Percentiles rank a stretch among this genome's conserved stretches.
Evolutionary conservation across 73 alveolate species (phyloP).

Genomic region (Tetrahymena thermophila): DNA sequence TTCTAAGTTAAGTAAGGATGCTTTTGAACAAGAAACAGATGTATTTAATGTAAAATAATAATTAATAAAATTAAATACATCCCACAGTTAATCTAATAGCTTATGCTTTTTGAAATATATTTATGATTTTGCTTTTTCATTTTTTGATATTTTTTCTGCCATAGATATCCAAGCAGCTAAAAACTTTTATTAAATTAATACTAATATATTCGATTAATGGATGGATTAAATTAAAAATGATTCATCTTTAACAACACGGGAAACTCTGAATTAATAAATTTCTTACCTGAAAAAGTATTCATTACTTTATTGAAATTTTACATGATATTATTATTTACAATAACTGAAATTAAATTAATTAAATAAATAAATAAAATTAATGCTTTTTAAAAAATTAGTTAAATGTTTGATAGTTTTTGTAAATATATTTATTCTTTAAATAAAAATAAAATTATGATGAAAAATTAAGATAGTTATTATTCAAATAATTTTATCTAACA

Average conservation of each 20-base stretch:
- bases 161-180: not conserved
- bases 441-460: too few species aligned
- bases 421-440: too few species aligned
- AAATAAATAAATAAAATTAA: too few species aligned
- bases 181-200: not conserved
- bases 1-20: too few species aligned
- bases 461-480: too few species aligned
- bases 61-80: too few species aligned
- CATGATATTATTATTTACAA: too few species aligned
- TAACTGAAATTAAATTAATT: too few species aligned
- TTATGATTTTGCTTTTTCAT: not conserved
- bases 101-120: not conserved
- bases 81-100: not conserved
- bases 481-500: too few species aligned
- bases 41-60: not conserved
- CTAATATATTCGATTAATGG: not conserved
- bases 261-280: not conserved
- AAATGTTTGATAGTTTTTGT: too few species aligned
- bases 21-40: not conserved
- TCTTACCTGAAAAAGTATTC: not conserved
- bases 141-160: not conserved
- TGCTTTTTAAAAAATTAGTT: too few species aligned
- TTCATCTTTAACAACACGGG: not conserved
- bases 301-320: not conserved
- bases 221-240: not conserved